Percentiles rank a stretch among this genome's conserved stretches.
Evolutionary conservation across 768 basidiomycete species (phyloP).

Genomic region (Daedaleopsis nitida): DNA sequence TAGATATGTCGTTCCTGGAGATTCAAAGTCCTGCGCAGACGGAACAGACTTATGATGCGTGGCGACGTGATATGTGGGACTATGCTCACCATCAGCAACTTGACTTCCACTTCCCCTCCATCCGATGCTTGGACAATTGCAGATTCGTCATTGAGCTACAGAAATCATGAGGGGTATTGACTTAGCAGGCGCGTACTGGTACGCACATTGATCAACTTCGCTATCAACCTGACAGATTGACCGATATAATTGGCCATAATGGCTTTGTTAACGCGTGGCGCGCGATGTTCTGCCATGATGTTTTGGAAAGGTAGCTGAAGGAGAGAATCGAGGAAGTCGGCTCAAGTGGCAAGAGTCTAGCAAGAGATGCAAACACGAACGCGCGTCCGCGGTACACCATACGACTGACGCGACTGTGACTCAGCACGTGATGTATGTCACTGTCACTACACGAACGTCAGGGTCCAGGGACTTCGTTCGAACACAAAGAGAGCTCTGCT

Average conservation of each 20-base stretch:
- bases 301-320: too few species aligned
- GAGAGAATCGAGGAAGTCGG: too few species aligned
- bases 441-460: too few species aligned
- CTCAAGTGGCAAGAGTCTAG: too few species aligned
- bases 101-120: conserved; percentile 59
- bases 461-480: too few species aligned
- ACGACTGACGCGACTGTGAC: too few species aligned
- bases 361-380: too few species aligned
- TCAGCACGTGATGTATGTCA: too few species aligned
- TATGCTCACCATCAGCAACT: conserved; percentile 40
- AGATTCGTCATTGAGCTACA: conserved; percentile 37
- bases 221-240: conserved; percentile 21
- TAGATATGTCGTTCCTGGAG: conserved; percentile 7
- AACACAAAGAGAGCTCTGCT: too few species aligned
- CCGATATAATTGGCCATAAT: conserved; percentile 16
- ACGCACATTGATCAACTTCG: conserved; percentile 15
- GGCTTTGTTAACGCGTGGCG: conserved; percentile 24
- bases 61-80: background rate
- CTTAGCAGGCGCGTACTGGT: background rate
- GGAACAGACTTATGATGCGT: too few species aligned
- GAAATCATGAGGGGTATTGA: too few species aligned
- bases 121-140: conserved; percentile 69
- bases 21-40: conserved; percentile 6
- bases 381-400: too few species aligned
- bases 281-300: conserved; percentile 20